These are phyloP conservation scores for Ophiognomonia clavigignenti-juglandacearum DNA, from an alignment of 2,329 filamentous ascomycete species.

Conservation along the genomic window DNA sequence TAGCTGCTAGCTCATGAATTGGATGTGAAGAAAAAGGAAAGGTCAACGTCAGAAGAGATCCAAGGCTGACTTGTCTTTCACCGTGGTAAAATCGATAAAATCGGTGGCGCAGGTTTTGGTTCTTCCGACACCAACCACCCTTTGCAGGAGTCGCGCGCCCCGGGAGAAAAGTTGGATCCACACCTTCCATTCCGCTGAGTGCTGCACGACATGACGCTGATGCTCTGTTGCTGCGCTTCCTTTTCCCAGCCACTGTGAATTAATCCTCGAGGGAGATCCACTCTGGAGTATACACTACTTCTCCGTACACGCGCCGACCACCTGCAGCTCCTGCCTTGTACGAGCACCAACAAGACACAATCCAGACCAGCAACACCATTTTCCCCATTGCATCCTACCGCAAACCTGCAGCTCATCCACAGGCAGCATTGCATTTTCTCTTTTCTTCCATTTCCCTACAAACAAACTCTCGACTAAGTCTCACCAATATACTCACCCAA, in stretches of 20 bases:
- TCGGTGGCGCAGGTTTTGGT: slow-evolving; percentile 1
- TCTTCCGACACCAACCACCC: neutral
- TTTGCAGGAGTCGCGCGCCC: too few species aligned
- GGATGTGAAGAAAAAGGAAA: neutral
- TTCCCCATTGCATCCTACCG: too few species aligned
- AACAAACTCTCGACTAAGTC: slow-evolving; percentile 7
- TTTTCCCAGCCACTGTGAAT: slow-evolving; percentile 20
- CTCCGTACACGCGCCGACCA: slow-evolving; percentile 3
- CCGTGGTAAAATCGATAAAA: too few species aligned
- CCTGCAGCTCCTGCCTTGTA: slow-evolving; percentile 5
- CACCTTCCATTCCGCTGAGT: slow-evolving; percentile 2
- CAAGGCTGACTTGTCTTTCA: too few species aligned
- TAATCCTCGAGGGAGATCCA: too few species aligned
- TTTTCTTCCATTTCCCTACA: slow-evolving; percentile 1
- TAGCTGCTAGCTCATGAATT: neutral
- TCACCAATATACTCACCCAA: slow-evolving; percentile 3
- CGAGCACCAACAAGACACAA: slow-evolving; percentile 3
- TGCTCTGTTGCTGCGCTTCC: too few species aligned
- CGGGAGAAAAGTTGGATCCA: neutral
- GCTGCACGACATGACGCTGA: slow-evolving; percentile 1
- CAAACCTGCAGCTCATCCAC: neutral
- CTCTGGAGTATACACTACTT: too few species aligned
- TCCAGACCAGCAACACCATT: neutral
- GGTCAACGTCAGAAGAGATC: too few species aligned
- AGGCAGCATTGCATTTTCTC: neutral